Conservation (phyloP, 2,329 filamentous ascomycete species). For the Cordyceps fumosorosea region DNA sequence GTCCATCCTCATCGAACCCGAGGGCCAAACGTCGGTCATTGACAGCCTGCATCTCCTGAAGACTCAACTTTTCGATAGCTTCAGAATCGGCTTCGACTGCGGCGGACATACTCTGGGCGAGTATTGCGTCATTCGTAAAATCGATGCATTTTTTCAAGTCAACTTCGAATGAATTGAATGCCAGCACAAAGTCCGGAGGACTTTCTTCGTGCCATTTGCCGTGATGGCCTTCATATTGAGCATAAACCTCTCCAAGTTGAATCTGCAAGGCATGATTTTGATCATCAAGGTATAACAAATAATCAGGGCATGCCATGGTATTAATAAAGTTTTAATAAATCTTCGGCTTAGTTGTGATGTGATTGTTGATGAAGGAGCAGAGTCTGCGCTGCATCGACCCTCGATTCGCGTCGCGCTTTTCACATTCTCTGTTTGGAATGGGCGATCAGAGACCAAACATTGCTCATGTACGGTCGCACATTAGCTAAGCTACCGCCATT, state of each 20-base stretch:
- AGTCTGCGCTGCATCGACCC: background rate
- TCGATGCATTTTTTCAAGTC: conserved; percentile 1
- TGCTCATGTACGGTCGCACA: background rate
- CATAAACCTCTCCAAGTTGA: conserved; percentile 10
- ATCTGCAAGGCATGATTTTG: conserved; percentile 8
- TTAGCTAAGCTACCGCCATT: too few species aligned
- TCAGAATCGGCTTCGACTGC: conserved; percentile 12
- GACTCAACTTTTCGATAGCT: conserved; percentile 2
- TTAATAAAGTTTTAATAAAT: background rate
- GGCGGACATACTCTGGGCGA: conserved; percentile 13
- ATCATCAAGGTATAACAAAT: conserved; percentile 3
- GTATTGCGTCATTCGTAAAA: conserved; percentile 6
- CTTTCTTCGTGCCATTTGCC: conserved; percentile 11
- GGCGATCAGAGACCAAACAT: background rate
- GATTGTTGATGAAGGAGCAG: background rate
- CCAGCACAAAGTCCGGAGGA: conserved; percentile 10
- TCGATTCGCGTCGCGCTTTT: background rate
- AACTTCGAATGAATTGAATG: conserved; percentile 10
- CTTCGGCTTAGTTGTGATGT: background rate
- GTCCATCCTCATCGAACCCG: too few species aligned
- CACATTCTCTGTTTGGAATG: background rate
- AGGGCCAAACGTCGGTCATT: background rate
- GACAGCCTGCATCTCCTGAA: conserved; percentile 2
- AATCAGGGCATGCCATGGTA: background rate
- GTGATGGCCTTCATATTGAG: background rate